Percentiles rank a stretch among this genome's conserved stretches.
Conservation (phyloP, 345 rosid species). For the Rubroshorea leprosula region DNA sequence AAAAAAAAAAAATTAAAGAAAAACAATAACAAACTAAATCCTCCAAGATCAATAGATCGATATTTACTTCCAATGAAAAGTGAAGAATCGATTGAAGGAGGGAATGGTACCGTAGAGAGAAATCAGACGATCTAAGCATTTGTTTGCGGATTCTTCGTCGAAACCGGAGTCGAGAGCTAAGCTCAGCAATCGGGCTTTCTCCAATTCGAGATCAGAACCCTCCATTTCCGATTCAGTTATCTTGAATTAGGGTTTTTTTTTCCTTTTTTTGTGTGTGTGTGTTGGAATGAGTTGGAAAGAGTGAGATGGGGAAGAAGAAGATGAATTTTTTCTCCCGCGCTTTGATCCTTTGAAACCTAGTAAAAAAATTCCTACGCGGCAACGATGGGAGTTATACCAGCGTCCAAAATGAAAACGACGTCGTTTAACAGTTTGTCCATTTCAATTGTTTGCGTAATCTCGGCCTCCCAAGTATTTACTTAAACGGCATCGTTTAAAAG, state of each 20-base stretch:
- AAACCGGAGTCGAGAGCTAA: conserved; percentile 70
- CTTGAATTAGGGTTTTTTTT: not conserved
- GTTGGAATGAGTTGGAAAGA: not conserved
- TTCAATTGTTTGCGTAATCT: not conserved
- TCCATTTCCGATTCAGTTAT: conserved; percentile 19
- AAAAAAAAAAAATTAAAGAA: not conserved
- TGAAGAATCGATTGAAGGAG: not conserved
- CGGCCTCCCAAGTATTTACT: too few relatives aligned
- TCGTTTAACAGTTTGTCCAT: not conserved
- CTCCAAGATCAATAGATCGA: not conserved
- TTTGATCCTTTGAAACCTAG: not conserved
- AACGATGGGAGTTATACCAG: not conserved
- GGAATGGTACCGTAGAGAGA: conserved; percentile 57
- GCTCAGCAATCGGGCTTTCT: conserved; percentile 64
- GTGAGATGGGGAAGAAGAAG: not conserved
- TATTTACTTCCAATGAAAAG: not conserved
- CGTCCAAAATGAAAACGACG: not conserved
- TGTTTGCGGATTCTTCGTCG: conserved; percentile 52
- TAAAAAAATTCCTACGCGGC: not conserved
- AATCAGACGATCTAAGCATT: conserved; percentile 58
- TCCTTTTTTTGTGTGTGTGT: too few relatives aligned
- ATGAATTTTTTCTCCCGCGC: conserved; percentile 14
- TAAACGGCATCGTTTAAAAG: not conserved
- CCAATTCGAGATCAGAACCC: conserved; percentile 41
- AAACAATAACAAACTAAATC: not conserved